Base-by-base conservation (phyloP, 2,329 filamentous ascomycete genomes). In the Pestalotiopsis sp. region DNA sequence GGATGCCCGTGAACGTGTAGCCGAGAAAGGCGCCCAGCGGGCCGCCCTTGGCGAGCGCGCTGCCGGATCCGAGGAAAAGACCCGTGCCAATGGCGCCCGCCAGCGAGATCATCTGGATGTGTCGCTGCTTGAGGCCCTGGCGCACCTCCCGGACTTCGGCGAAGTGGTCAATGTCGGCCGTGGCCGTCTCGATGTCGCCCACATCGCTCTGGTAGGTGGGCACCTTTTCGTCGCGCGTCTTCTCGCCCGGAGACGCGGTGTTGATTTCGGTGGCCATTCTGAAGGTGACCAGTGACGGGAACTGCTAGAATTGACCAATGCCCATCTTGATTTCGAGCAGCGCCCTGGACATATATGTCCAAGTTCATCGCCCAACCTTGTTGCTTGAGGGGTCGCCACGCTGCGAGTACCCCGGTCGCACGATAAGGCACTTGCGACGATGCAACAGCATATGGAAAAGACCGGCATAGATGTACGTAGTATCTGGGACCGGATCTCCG, bases 61-160 rank as follows among this genome's bases (percentile, higher is more conserved):
- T 77, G 52, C 88, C 90, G 1, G 89, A 90, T 56, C 89, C 87
- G 64, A 93, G 88, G 76, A 92, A 93, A 11, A 93, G 83, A 80
- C 91, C 65, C 9, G 65, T 66, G 9, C 65, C 87, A 80, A 77
- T 70, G 69, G 83, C 82, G 64, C 83, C 83, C 70, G 82, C 83
- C 17, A 86, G 82, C 66, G 82, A 83, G 74, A 85, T 84, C 80
- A 86, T 84, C 74, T 86, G 83, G 70, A 86, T 80, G 75, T 86
- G 84, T 59, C 84, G 81, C 68, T 82, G 80, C 74, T 83, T 80
- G 72, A 85, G 80, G 17, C 67, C 67, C 31, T 66, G 62, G 56
- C 68, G 69, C 2, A 65, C n/a, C 4, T 65, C 62, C 11, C 20
- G 6, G 58, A 83, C 78, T 70, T 87, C 85, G 38, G 81, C 80